phyloP scores from a whole-genome alignment of 2,329 filamentous ascomycete genomes.

The Rhytidhysteron rufulum region DNA sequence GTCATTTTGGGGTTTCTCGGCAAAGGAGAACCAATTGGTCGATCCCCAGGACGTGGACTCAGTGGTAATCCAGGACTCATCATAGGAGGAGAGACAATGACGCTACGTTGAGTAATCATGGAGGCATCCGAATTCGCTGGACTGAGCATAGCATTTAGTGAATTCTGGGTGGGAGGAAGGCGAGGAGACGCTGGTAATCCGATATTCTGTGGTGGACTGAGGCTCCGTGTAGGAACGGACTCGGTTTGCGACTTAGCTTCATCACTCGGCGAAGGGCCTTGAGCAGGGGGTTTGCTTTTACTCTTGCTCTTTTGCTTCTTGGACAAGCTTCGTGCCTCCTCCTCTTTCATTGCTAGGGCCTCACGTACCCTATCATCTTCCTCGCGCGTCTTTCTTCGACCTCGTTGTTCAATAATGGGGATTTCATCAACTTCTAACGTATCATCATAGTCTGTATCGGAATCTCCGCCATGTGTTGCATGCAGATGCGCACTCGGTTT shows the following conservation, averaged over 20 bases:
- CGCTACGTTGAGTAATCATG: constrained; percentile 36
- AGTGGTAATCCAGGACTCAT: constrained; percentile 62
- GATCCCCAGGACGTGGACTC: constrained; percentile 58
- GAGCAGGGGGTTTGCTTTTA: constrained; percentile 41
- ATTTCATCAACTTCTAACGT: constrained; percentile 66
- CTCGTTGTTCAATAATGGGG: constrained; percentile 57
- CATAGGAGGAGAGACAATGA: constrained; percentile 44
- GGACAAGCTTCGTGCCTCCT: constrained; percentile 67
- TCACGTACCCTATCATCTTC: constrained; percentile 82
- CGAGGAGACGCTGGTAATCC: constrained; percentile 37
- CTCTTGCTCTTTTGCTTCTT: constrained; percentile 63
- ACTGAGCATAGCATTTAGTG: constrained; percentile 49
- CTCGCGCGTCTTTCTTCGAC: constrained; percentile 77
- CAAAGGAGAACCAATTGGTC: constrained; percentile 57
- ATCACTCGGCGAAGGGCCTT: constrained; percentile 11
- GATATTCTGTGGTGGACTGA: constrained; percentile 22
- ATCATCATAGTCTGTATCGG: constrained; percentile 81
- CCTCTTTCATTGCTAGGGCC: constrained; percentile 61
- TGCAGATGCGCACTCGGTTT: constrained; percentile 43
- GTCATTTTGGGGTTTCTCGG: constrained; percentile 55
- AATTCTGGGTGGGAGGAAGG: constrained; percentile 29
- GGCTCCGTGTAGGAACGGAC: constrained; percentile 26
- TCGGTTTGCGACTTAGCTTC: constrained; percentile 15
- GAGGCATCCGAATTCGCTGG: constrained; percentile 38
- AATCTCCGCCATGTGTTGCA: constrained; percentile 53